These are phyloP conservation scores for Mycena alexandri DNA, from an alignment of 768 basidiomycete genomes.

Conservation along the genomic window DNA sequence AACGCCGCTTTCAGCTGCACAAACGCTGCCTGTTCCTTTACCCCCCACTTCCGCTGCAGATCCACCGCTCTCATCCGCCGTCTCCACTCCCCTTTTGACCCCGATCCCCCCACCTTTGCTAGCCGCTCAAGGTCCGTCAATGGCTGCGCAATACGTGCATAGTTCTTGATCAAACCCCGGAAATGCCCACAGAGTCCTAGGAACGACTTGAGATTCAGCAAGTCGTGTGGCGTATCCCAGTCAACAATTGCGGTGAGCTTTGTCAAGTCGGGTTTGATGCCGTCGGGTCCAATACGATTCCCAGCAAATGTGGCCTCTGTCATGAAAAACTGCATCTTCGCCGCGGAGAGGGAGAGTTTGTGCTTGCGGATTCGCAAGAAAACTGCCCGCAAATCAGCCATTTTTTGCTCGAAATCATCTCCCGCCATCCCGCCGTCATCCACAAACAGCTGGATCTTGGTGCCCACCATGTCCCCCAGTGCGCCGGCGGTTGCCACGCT, in stretches of 20 bases:
- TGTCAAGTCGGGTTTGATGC: conserved; percentile 49
- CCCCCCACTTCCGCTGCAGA: conserved; percentile 32
- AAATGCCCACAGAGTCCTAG: conserved; percentile 51
- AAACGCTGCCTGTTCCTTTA: conserved; percentile 41
- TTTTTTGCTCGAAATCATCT: conserved; percentile 46
- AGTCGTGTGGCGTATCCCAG: conserved; percentile 45
- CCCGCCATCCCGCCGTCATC: conserved; percentile 51
- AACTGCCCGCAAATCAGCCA: conserved; percentile 41
- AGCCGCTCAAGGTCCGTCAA: conserved; percentile 45
- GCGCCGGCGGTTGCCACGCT: conserved; percentile 41
- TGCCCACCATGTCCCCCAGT: conserved; percentile 43
- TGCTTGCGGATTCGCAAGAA: conserved; percentile 45
- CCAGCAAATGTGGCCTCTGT: conserved; percentile 52
- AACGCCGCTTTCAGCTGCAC: conserved; percentile 40
- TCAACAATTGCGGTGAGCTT: conserved; percentile 55
- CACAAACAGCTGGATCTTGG: conserved; percentile 49
- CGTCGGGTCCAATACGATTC: conserved; percentile 44
- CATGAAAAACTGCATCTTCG: conserved; percentile 52
- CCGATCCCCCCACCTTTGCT: conserved; percentile 38
- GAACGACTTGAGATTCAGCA: conserved; percentile 47
- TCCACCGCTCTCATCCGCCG: conserved; percentile 38
- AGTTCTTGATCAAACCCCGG: conserved; percentile 48
- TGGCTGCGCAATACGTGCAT: conserved; percentile 47
- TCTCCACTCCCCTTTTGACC: conserved; percentile 45
- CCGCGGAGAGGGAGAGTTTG: conserved; percentile 50